Percentiles rank a stretch among this genome's conserved stretches.
Evolutionary conservation across 352 stramenopile species (phyloP).

Genomic region (Phytophthora citricola): DNA sequence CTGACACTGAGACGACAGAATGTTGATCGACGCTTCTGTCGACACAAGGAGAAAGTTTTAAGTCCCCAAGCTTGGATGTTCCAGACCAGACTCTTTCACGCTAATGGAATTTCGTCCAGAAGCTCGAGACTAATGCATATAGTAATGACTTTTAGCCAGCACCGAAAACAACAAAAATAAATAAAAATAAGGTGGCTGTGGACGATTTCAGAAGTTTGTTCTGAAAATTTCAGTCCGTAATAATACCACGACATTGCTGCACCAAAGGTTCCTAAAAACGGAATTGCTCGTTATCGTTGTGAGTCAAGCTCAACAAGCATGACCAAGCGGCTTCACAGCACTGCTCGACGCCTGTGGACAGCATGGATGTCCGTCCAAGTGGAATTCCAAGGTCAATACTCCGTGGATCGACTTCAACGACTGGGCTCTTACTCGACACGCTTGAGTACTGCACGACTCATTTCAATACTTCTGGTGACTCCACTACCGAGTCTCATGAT

Average conservation of each 20-base stretch:
- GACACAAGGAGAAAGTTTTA: too few species aligned
- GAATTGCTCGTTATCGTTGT: neutral
- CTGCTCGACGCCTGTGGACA: slow-evolving; percentile 5
- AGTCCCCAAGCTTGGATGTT: too few species aligned
- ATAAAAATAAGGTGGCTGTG: too few species aligned
- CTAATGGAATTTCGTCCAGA: too few species aligned
- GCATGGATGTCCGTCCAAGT: slow-evolving; percentile 33
- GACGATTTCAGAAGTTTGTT: too few species aligned
- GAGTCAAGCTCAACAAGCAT: neutral
- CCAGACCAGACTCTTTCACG: too few species aligned
- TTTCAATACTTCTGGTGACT: slow-evolving; percentile 16
- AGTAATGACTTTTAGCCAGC: too few species aligned
- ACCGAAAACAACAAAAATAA: too few species aligned
- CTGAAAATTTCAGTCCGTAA: too few species aligned
- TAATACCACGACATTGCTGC: too few species aligned
- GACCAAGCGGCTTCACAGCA: slow-evolving; percentile 2
- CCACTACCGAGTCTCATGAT: slow-evolving; percentile 24
- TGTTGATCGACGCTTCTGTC: neutral
- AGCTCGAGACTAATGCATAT: too few species aligned
- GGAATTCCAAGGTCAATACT: slow-evolving; percentile 42
- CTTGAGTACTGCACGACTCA: slow-evolving; percentile 3
- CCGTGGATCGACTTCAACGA: slow-evolving; percentile 21
- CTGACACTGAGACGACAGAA: neutral
- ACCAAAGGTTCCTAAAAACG: neutral
- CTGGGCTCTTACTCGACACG: slow-evolving; percentile 13